Base-by-base conservation (phyloP, 371 early-diverging fungal genomes). In the Circinella minor region DNA sequence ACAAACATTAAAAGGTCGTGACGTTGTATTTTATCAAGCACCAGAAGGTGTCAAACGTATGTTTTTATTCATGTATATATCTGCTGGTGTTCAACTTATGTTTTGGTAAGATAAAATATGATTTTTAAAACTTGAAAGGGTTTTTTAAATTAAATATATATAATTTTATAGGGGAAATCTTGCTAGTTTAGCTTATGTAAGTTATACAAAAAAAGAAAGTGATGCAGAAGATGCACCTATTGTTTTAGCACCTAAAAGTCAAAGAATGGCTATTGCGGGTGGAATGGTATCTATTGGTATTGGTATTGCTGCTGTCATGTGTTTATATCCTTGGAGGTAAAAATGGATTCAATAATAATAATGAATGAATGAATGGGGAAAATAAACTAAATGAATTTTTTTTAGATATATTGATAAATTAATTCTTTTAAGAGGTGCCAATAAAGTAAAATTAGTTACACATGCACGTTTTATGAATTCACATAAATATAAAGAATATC, bases 251-350 rank as follows among this genome's bases (percentile, higher is more conserved):
- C 81, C 83, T 34, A 61, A 81, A 63, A 72, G 72, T 3, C 64
- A 80, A 48, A 78, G 85, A 5, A 68, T 80, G 48, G 82, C 77
- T 4, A 77, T 85, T 62, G 81, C 81, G 11, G 79, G 73, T 65
- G 79, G 79, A 13, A 66, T 85, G 48, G 74, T 81, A 7, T 65
- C 77, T 10, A 73, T 79, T 39, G 85, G 85, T 62, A 60, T 82
- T n/a, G 79, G 74, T 46, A 75, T 82, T 46, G 81, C 85, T 8
- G 66, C 80, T 60, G 62, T 75, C 7, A 82, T 85, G 85, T 85
- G 82, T 70, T 46, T 77, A n/a, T 85, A 85, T 74, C 85, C 85
- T 39, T 85, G 82, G 83, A 76, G 84, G 81, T 81, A 77, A 61
- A 37, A n/a, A n/a, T n/a, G n/a, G n/a, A n/a, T n/a, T n/a, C n/a